These are phyloP conservation scores for Mycena leptocephala DNA, from an alignment of 768 basidiomycete species.

Conservation along the genomic window DNA sequence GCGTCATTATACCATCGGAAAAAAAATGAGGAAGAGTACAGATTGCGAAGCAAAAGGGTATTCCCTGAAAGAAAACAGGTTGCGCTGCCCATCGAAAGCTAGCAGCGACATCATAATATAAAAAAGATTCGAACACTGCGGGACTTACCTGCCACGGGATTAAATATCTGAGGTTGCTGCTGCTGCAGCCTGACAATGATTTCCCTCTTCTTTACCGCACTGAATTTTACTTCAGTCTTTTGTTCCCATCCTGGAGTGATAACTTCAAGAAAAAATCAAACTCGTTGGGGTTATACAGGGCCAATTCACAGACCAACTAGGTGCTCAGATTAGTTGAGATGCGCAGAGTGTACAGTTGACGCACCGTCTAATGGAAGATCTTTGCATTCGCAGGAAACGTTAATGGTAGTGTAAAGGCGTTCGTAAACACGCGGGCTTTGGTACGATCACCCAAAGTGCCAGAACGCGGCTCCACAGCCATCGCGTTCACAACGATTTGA, in stretches of 20 bases:
- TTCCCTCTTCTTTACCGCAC: slow-evolving; percentile 47
- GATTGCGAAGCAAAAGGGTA: neutral
- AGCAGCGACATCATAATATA: neutral
- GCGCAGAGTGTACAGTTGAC: neutral
- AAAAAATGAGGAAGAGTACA: neutral
- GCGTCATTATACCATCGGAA: neutral
- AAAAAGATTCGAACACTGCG: neutral
- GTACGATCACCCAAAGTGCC: neutral
- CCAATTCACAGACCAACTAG: neutral
- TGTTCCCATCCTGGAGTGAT: slow-evolving; percentile 43
- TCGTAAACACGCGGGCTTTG: neutral
- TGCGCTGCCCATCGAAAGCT: slow-evolving; percentile 56
- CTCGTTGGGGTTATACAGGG: neutral
- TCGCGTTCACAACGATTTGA: no score
- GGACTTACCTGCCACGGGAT: slow-evolving; percentile 44
- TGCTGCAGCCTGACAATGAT: slow-evolving; percentile 49
- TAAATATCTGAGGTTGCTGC: slow-evolving; percentile 38
- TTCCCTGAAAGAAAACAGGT: slow-evolving; percentile 38
- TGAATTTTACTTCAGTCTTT: slow-evolving; percentile 39
- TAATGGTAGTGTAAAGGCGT: neutral
- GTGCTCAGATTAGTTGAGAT: neutral
- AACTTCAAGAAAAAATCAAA: slow-evolving; percentile 21
- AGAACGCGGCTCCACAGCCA: neutral
- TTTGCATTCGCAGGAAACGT: neutral
- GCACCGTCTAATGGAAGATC: neutral